Evolutionary conservation across 768 basidiomycete genomes (phyloP), one percentile per base, ranked within the genome.

Genomic region (Agaricus bisporus): DNA sequence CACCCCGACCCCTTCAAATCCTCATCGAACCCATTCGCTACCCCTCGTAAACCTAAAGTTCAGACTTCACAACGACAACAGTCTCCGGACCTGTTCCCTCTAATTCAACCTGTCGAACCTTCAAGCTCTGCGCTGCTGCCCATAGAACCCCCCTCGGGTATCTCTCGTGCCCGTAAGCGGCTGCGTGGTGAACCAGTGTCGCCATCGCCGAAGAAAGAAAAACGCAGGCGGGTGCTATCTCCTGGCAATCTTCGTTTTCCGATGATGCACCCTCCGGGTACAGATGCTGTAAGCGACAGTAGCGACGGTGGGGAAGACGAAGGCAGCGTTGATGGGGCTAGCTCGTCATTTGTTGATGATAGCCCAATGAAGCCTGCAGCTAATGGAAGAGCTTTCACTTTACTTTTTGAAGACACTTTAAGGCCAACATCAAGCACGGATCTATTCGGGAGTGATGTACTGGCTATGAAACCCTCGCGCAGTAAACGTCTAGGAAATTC

Each of bases 131-230:
- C 53, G n/a, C 50, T 56, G 7, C 17, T 44, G 9, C 41, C 45
- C 32, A 60, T 64, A 3, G 62, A 63, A 3, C 69, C 70, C 9
- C 61, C 67, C 37, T 70, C 64, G 46, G 79, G 86, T 11, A 66
- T 90, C 28, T 77, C 76, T 22, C 78, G 86, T 32, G 89, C 89
- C 18, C 80, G 88, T 36, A 91, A 91, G 65, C 83, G 89, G 51
- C 74, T 91, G 15, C 81, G 89, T 29, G 89, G 89, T 25, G 89
- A 91, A 62, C 83, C 83, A 0, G 88, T 91, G 2, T 91, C 89
- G 0, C 89, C 89, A 3, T 88, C 89, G 15, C 89, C 89, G 3
- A 80, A 77, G 63, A 90, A 89, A 65, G 81, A 81, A 62, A 91
- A 90, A 65, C 79, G 85, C 55, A 76, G 76, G 63, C 85, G 86